Base-by-base conservation (phyloP, 805 yeast species). In the Hagleromyces aurorensis region DNA sequence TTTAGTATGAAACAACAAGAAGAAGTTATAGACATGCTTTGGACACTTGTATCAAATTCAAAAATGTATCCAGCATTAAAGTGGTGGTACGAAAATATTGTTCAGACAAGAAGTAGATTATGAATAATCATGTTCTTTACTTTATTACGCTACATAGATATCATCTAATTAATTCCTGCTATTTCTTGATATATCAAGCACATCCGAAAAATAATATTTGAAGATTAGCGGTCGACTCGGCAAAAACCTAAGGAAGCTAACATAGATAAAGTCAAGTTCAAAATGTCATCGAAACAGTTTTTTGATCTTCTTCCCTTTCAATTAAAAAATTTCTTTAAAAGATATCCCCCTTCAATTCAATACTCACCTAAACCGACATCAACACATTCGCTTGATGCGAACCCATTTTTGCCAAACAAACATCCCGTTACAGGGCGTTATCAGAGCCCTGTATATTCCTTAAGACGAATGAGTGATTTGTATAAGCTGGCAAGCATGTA, bases 351-450 rank as follows among this genome's bases (percentile, higher is more conserved):
- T 6, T 62, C 78, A 13, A 69, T 70, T 12, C 53, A 68, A 42
- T 87, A 85, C 55, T 64, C 83, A 4, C 59, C 65, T 3, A 68
- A 65, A 38, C 80, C 94, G 29, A 71, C 82, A 2, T 61, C 72
- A 16, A 75, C 82, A 13, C 62, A 60, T 27, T 87, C 85, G 27
- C 67, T 71, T 13, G 70, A 72, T 37, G 81, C 86, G 44, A 87
- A 87, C 57, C 96, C 96, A 30, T 87, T 87, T 56, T 57, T 84
- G 32, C 78, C 94, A 14, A 86, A 84, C 56, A 79, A 70, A 48
- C 86, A 86, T 55, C 85, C 93, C 13, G 71, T 79, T 13, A 84
- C 93, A 13, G 72, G 79, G n/a, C 66, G 61, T 44, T 73, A 77
- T 62, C 93, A 83, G 46, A 73, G 75, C 36, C 83, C 96, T 15